Conservation (phyloP, 2,329 filamentous ascomycete genomes). For the Setomelanomma holmii region DNA sequence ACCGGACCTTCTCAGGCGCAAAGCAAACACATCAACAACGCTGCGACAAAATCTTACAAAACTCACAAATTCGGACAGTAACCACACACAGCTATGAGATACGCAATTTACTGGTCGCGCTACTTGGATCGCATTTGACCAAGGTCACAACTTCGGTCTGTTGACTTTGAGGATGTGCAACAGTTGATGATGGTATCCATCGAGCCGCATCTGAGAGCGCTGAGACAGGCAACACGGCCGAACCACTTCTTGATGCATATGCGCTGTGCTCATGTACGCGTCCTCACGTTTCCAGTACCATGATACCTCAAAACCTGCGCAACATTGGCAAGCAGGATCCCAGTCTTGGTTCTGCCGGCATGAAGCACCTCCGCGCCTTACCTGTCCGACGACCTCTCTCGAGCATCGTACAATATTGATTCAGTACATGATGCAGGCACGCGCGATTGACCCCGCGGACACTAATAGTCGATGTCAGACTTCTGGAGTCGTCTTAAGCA, state of each 20-base stretch:
- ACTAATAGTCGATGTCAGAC: conserved; percentile 9
- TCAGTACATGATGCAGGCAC: not conserved
- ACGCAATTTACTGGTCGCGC: not conserved
- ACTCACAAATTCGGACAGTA: not conserved
- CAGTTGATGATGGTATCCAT: conserved; percentile 1
- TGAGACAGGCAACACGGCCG: conserved; percentile 6
- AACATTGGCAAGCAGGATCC: conserved; percentile 10
- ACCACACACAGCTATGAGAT: not conserved
- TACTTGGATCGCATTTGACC: not conserved
- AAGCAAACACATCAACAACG: conserved; percentile 12
- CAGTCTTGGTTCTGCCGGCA: conserved; percentile 8
- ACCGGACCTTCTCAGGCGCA: conserved; percentile 16
- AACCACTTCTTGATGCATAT: not conserved
- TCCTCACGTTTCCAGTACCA: conserved; percentile 15
- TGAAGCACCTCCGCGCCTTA: conserved; percentile 13
- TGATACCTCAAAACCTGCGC: conserved; percentile 10
- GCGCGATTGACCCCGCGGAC: conserved; percentile 4
- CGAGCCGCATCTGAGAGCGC: conserved; percentile 7
- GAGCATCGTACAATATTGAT: not conserved
- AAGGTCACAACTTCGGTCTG: not conserved
- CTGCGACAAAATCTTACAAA: not conserved
- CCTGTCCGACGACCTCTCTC: not conserved
- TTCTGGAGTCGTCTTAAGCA: conserved; percentile 13
- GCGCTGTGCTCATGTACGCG: not conserved
- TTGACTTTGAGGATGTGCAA: not conserved